Percentiles rank a stretch among this genome's conserved stretches.
Conservation (phyloP, 1,284 basidiomycete species). For the Tilletiopsis washingtonensis region DNA sequence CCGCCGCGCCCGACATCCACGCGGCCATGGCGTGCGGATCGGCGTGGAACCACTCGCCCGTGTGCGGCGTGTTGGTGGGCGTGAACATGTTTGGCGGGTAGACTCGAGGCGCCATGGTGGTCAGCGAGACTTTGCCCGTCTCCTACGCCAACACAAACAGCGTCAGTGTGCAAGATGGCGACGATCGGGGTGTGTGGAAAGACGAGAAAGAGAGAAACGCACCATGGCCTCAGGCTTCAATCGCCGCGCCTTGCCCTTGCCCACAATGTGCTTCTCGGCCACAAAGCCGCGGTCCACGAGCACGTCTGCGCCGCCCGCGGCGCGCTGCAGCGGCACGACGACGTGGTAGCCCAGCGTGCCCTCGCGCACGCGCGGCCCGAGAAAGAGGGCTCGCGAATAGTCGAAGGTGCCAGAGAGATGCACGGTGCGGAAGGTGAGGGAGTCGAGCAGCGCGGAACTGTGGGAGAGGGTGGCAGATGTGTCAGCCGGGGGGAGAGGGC, state of each 20-base stretch:
- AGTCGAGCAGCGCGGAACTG: constrained; percentile 21
- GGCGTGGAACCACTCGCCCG: constrained; percentile 80
- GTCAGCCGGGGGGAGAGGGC: constrained; percentile 42
- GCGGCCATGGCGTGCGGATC: constrained; percentile 71
- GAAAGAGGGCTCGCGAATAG: constrained; percentile 61
- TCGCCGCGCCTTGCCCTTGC: constrained; percentile 1
- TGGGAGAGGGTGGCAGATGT: too few relatives aligned
- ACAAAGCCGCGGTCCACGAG: constrained; percentile 77
- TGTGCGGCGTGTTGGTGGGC: constrained; percentile 73
- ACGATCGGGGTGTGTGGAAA: too few relatives aligned
- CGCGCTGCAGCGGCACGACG: constrained; percentile 71
- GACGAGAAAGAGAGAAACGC: not conserved
- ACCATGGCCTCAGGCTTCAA: constrained; percentile 9
- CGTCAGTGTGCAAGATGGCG: too few relatives aligned
- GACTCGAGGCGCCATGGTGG: constrained; percentile 29
- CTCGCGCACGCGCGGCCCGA: constrained; percentile 78
- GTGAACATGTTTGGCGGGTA: constrained; percentile 63
- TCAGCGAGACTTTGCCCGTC: not conserved
- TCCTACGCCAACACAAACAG: too few relatives aligned
- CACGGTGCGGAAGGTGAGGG: constrained; percentile 38
- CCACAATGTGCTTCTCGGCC: constrained; percentile 42
- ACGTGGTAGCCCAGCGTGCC: constrained; percentile 80
- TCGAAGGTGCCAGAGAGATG: constrained; percentile 51
- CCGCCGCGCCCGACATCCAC: constrained; percentile 48
- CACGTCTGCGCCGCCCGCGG: constrained; percentile 57